Base-by-base conservation (phyloP, 305 asterid species). In the Fraxinus angustifolia region DNA sequence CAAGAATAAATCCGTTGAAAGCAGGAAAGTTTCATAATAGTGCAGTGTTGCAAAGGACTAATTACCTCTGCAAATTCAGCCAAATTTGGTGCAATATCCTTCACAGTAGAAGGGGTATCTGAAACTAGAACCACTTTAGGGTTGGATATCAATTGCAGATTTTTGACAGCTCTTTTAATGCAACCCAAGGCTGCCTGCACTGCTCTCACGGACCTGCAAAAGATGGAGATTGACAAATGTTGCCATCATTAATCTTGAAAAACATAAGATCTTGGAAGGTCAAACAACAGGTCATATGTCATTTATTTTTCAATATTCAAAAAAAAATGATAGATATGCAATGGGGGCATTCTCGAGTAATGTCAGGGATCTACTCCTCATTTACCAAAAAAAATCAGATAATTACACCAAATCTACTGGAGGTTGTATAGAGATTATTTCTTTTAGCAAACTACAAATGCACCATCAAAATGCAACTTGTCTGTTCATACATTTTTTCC, bases 91-190 rank as follows among this genome's bases (percentile, higher is more conserved):
- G 89, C 78, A 82, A 93, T 88, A 67, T 91, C 92, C 83, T 87
- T 86, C 83, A 96, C 85, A 82, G 91, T 77, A 73, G 91, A 84
- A 83, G 99, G 98, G 71, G 91, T 92, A 86, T 96, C 99, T 3
- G 99, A 93, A 87, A 96, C 90, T 84, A 96, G 50, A 77, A 90
- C 95, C 30, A 96, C 88, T 86, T 87, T 94, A 60, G 97, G 99
- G 85, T 87, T 91, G 78, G 88, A 72, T 56, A 67, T 80, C 76
- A 80, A 40, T 70, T 83, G 88, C 70, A 89, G 71, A 85, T 86
- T 85, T 53, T 75, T 62, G 36, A 88, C 23, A 34, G 91, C 88
- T 83, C 90, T 91, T 77, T 83, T 86, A 35, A 90, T 79, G 89
- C 99, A 96, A 83, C 82, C 87, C 80, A 91, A 36, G 16, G 93